Evolutionary conservation across 2,329 filamentous ascomycete genomes (phyloP).

Genomic region (Venturia nashicola): DNA sequence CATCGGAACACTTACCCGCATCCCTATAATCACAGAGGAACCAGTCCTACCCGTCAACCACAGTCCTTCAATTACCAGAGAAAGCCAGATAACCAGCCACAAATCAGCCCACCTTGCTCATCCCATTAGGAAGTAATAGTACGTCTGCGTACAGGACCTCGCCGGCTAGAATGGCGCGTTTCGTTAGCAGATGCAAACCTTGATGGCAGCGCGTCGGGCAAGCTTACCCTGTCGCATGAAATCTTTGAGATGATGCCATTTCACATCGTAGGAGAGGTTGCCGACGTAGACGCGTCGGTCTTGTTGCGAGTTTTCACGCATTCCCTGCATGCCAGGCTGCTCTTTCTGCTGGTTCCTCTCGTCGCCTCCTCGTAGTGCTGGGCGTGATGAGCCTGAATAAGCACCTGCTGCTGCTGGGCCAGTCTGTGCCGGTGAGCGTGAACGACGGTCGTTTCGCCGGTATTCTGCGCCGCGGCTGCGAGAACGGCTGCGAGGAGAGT

Average conservation of each 20-base stretch:
- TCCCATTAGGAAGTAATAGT: constrained; percentile 98
- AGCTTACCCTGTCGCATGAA: constrained; percentile 92
- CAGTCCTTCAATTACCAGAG: constrained; percentile 66
- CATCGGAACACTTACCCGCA: constrained; percentile 71
- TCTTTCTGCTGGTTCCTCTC: constrained; percentile 64
- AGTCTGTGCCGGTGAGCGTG: constrained; percentile 62
- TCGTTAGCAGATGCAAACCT: constrained; percentile 20
- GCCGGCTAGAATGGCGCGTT: constrained; percentile 52
- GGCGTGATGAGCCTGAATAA: constrained; percentile 44
- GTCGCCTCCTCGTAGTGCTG: constrained; percentile 51
- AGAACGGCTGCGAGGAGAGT: constrained; percentile 56
- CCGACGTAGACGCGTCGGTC: constrained; percentile 99
- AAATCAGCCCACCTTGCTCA: constrained; percentile 99
- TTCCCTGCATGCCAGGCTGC: constrained; percentile 91
- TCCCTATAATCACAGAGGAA: constrained; percentile 90
- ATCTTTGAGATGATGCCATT: constrained; percentile 99
- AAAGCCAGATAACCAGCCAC: constrained; percentile 63
- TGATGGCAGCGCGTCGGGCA: constrained; percentile 9
- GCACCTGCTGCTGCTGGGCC: constrained; percentile 54
- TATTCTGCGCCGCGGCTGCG: constrained; percentile 53
- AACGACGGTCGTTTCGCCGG: constrained; percentile 38
- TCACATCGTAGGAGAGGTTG: constrained; percentile 98
- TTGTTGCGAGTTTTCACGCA: constrained; percentile 91
- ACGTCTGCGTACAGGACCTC: constrained; percentile 99
- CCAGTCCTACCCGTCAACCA: constrained; percentile 95